These are phyloP conservation scores for Leccinum fibrillosum DNA, from an alignment of 768 basidiomycete species.

Conservation along the genomic window DNA sequence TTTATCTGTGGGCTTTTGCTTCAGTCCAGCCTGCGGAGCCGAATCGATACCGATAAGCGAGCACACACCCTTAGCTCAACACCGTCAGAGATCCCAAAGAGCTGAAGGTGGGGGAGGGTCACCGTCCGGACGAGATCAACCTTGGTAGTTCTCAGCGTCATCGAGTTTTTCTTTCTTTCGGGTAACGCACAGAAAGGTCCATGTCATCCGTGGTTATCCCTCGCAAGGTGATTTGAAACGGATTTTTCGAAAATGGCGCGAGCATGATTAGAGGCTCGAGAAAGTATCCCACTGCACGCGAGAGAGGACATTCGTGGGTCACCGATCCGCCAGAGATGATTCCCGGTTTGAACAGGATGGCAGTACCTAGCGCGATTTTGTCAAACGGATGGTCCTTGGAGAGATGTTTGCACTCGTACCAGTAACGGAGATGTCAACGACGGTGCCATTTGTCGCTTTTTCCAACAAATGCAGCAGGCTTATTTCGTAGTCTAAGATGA, in stretches of 20 bases:
- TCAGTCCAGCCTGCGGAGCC: background rate
- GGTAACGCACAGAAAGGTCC: constrained; percentile 75
- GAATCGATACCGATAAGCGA: background rate
- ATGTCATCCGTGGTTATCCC: constrained; percentile 92
- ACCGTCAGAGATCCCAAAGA: constrained; percentile 88
- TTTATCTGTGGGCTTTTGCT: constrained; percentile 60
- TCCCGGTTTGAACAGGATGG: constrained; percentile 89
- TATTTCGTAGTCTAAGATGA: constrained; percentile 80
- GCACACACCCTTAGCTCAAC: constrained; percentile 75
- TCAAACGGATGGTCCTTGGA: background rate
- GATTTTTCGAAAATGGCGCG: constrained; percentile 89
- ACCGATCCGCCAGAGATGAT: constrained; percentile 80
- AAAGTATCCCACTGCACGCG: constrained; percentile 91
- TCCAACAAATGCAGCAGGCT: constrained; percentile 85
- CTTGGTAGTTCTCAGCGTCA: constrained; percentile 36
- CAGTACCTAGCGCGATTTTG: constrained; percentile 62
- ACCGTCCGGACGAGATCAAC: constrained; percentile 88
- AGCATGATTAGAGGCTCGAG: constrained; percentile 87
- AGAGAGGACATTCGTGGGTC: constrained; percentile 84
- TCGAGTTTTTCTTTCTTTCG: constrained; percentile 7
- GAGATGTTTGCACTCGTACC: constrained; percentile 45
- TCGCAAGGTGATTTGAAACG: constrained; percentile 73
- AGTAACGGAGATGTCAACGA: constrained; percentile 95
- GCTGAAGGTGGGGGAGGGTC: constrained; percentile 84
- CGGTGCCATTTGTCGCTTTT: constrained; percentile 88